Evolutionary conservation across 495 filamentous ascomycete species (phyloP).

Genomic region (Pseudomonodictys pantanalensis): DNA sequence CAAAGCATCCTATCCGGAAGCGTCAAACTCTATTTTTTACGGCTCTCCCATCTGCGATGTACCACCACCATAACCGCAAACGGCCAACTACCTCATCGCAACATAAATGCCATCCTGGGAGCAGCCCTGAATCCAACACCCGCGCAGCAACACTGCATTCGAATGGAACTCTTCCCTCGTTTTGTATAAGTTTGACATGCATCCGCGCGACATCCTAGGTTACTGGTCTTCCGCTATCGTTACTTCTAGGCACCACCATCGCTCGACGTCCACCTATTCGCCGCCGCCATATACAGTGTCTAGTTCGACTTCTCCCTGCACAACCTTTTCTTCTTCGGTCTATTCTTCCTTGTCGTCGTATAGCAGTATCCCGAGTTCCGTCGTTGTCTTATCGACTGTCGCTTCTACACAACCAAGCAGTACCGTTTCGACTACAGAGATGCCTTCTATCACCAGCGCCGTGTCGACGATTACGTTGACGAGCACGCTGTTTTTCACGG

Average conservation of each 20-base stretch:
- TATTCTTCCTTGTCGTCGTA: not conserved
- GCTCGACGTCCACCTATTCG: not conserved
- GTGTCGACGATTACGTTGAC: slow-evolving; percentile 1
- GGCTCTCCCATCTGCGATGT: not conserved
- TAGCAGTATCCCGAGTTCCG: too few relatives aligned
- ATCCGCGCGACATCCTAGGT: not conserved
- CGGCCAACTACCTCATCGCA: not conserved
- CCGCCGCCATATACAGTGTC: not conserved
- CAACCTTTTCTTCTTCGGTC: not conserved
- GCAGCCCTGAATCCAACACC: too few relatives aligned
- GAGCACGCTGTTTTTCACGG: slow-evolving; percentile 1
- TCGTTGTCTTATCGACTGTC: not conserved
- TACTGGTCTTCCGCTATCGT: slow-evolving; percentile 1
- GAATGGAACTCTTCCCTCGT: slow-evolving; percentile 6
- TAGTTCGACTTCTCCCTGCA: not conserved
- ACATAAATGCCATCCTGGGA: slow-evolving; percentile 1
- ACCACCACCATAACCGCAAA: slow-evolving; percentile 9
- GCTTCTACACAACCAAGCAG: not conserved
- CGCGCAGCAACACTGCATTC: slow-evolving; percentile 4
- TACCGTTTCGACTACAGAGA: slow-evolving; percentile 1
- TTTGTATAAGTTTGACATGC: slow-evolving; percentile 9
- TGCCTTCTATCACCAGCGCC: slow-evolving; percentile 10
- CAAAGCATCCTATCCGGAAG: slow-evolving; percentile 16
- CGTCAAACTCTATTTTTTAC: not conserved
- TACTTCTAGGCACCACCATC: not conserved